A percentile compares a stretch with the other conserved stretches of the same genome.
Evolutionary conservation across 169 alveolate species (phyloP).

Genomic region (Plasmodium berghei): DNA sequence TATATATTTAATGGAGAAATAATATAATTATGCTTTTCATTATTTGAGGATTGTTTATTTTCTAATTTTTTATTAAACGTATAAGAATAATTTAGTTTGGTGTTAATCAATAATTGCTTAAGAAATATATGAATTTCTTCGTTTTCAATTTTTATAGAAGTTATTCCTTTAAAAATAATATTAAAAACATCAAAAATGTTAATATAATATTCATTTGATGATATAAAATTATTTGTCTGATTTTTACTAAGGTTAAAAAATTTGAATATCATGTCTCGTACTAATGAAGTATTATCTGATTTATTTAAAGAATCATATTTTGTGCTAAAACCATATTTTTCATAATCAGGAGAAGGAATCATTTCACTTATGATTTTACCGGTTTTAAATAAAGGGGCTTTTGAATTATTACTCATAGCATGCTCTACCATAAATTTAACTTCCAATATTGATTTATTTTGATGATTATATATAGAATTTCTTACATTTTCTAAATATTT

Average conservation of each 20-base stretch:
- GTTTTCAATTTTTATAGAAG: slow-evolving; percentile 49
- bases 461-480: slow-evolving; percentile 72
- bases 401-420: slow-evolving; percentile 63
- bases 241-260: slow-evolving; percentile 55
- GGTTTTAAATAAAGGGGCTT: slow-evolving; percentile 71
- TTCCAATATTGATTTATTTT: slow-evolving; percentile 65
- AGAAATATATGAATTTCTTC: slow-evolving; percentile 65
- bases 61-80: slow-evolving; percentile 18
- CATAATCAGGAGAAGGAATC: slow-evolving; percentile 77
- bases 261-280: slow-evolving; percentile 62
- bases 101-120: slow-evolving; percentile 35
- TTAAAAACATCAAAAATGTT: slow-evolving; percentile 54
- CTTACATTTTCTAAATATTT: slow-evolving; percentile 74
- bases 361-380: slow-evolving; percentile 74
- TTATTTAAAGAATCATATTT: slow-evolving; percentile 19
- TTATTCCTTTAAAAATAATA: slow-evolving; percentile 69
- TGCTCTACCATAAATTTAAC: slow-evolving; percentile 66
- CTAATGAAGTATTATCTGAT: slow-evolving; percentile 39
- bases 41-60: slow-evolving; percentile 3
- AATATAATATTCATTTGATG: slow-evolving; percentile 33
- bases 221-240: background rate
- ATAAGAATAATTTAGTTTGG: slow-evolving; percentile 21
- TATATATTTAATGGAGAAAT: slow-evolving; percentile 54
- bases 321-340: slow-evolving; percentile 41
- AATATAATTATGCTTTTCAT: slow-evolving; percentile 14